Conservation (phyloP, 164 flowering plant genomes). For the Berberis vulgaris region DNA sequence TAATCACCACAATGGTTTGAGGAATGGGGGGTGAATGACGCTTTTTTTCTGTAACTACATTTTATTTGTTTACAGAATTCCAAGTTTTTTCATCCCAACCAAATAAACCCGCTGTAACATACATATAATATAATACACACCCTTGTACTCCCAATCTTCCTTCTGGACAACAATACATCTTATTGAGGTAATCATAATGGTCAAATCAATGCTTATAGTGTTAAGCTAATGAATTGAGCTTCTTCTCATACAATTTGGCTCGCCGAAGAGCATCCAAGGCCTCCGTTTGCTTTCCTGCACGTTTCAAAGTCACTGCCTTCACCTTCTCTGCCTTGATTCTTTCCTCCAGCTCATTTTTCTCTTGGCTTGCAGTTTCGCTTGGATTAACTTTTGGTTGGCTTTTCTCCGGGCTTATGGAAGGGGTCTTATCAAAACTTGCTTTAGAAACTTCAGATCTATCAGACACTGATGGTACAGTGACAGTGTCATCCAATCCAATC, state of each 20-base stretch:
- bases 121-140: no score
- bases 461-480: slow-evolving; percentile 14
- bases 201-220: not conserved
- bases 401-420: slow-evolving; percentile 25
- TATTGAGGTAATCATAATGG: no score
- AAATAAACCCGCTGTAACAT: no score
- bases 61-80: no score
- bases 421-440: slow-evolving; percentile 4
- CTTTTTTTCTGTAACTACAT: no score
- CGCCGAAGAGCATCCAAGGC: slow-evolving; percentile 80
- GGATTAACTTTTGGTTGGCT: slow-evolving; percentile 10
- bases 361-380: slow-evolving; percentile 24
- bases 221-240: slow-evolving; percentile 42
- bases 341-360: slow-evolving; percentile 53
- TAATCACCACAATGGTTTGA: no score
- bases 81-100: no score
- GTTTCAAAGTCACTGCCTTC: slow-evolving; percentile 71
- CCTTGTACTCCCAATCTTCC: no score
- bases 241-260: slow-evolving; percentile 75
- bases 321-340: slow-evolving; percentile 77
- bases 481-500: slow-evolving; percentile 48
- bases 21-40: no score
- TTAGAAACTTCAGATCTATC: slow-evolving; percentile 26
- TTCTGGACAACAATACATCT: no score
- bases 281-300: slow-evolving; percentile 77